Percentiles rank a stretch among this genome's conserved stretches.
These are phyloP conservation scores for Zygosaccharomyces pseudobailii DNA, from an alignment of 1,139 yeast genomes.

Conservation along the genomic window DNA sequence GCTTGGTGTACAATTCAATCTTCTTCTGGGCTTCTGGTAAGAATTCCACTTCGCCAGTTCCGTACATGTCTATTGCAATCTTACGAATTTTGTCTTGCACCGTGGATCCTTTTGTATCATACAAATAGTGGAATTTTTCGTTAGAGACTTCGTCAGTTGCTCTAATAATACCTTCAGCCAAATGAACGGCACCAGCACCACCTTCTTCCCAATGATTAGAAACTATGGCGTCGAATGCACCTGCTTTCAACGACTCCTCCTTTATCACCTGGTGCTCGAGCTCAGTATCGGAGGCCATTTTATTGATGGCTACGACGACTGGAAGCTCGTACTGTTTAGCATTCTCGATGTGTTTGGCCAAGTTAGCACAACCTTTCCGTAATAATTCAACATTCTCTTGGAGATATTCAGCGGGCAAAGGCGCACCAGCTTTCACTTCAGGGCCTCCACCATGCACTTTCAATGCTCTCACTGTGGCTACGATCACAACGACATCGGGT, in stretches of 20 bases:
- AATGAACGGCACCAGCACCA: constrained; percentile 85
- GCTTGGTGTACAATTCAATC: constrained; percentile 76
- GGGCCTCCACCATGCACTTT: constrained; percentile 99
- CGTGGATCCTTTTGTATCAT: constrained; percentile 59
- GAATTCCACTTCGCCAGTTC: constrained; percentile 86
- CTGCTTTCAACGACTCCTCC: constrained; percentile 84
- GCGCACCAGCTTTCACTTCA: constrained; percentile 92
- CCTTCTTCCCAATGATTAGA: constrained; percentile 99
- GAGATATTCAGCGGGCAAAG: constrained; percentile 81
- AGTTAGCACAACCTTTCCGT: constrained; percentile 79
- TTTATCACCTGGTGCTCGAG: constrained; percentile 81
- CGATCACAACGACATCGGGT: constrained; percentile 92
- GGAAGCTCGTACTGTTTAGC: constrained; percentile 87
- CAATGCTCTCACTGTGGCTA: constrained; percentile 95
- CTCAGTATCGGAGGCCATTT: constrained; percentile 79
- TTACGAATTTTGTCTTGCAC: constrained; percentile 79
- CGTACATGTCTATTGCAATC: constrained; percentile 90
- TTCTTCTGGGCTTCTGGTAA: constrained; percentile 80
- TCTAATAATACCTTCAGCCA: constrained; percentile 79
- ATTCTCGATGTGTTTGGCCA: constrained; percentile 86
- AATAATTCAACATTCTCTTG: constrained; percentile 83
- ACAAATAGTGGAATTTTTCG: constrained; percentile 63
- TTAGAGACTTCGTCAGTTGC: constrained; percentile 56
- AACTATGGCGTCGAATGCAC: constrained; percentile 90
- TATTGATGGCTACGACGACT: constrained; percentile 93